Conservation (phyloP, 225 moss, liverwort and hornwort genomes). For the Straminergon stramineum region DNA sequence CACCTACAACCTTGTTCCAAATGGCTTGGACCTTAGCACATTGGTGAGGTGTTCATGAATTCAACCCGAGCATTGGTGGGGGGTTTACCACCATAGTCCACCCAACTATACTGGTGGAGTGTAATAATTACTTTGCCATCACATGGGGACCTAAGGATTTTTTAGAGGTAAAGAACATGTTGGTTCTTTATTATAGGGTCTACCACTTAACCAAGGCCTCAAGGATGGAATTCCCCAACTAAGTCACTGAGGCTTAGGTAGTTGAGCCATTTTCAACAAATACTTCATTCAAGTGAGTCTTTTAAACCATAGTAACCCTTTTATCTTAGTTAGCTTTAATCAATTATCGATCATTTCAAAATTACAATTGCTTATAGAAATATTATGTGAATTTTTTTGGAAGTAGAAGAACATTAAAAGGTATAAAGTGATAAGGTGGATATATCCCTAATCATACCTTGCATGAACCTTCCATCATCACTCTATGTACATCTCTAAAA, state of each 20-base stretch:
- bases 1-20: accelerated
- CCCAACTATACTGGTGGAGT: accelerated
- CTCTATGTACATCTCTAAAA: not conserved
- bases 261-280: too few species aligned
- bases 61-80: accelerated
- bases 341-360: not conserved
- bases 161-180: accelerated
- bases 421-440: not conserved
- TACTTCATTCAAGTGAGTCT: accelerated
- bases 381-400: not conserved
- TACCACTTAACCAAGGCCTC: not conserved
- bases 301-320: too few species aligned
- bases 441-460: too few species aligned
- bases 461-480: not conserved
- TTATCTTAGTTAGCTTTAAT: too few species aligned
- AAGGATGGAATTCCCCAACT: not conserved
- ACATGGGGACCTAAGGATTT: not conserved
- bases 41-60: accelerated
- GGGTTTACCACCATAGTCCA: not conserved
- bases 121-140: not conserved
- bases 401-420: not conserved
- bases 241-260: not conserved
- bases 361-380: accelerated
- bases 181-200: too few species aligned
- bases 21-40: not conserved